Conservation (phyloP, 2,329 filamentous ascomycete genomes). For the Colletotrichum higginsianum region DNA sequence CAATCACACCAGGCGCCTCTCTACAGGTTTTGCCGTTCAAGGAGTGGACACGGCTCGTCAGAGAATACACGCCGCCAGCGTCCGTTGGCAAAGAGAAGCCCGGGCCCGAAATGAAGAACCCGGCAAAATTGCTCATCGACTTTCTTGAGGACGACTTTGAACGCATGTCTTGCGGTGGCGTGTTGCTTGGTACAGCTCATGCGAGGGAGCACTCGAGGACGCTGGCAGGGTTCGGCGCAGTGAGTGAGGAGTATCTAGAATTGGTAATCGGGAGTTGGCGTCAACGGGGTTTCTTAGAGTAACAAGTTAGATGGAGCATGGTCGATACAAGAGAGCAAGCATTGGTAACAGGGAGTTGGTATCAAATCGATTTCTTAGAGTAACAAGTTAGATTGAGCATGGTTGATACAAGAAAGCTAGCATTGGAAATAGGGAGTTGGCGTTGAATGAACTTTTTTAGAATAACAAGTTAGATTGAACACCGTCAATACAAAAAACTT, state of each 20-base stretch:
- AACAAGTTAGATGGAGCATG: conserved; percentile 11
- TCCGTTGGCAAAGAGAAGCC: not conserved
- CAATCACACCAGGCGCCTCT: not conserved
- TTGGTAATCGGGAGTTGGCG: not conserved
- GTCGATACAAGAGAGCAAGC: too few relatives aligned
- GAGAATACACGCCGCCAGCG: not conserved
- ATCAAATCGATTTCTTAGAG: too few relatives aligned
- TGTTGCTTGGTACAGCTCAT: not conserved
- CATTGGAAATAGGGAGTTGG: too few relatives aligned
- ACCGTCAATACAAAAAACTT: too few relatives aligned
- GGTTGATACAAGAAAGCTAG: too few relatives aligned
- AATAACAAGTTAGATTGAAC: too few relatives aligned
- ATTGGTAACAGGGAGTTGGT: too few relatives aligned
- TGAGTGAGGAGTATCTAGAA: not conserved
- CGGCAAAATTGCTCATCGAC: not conserved
- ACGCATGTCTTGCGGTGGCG: not conserved
- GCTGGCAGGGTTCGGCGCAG: not conserved
- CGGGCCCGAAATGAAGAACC: conserved; percentile 2
- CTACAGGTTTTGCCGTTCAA: not conserved
- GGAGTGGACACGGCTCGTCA: not conserved
- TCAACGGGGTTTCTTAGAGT: not conserved
- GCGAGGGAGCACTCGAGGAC: not conserved
- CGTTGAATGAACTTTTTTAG: too few relatives aligned
- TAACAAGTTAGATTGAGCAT: too few relatives aligned
- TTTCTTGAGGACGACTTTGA: not conserved